These are phyloP conservation scores for Wallacemonas sp. DNA, from an alignment of 208 protist genomes.

Conservation along the genomic window DNA sequence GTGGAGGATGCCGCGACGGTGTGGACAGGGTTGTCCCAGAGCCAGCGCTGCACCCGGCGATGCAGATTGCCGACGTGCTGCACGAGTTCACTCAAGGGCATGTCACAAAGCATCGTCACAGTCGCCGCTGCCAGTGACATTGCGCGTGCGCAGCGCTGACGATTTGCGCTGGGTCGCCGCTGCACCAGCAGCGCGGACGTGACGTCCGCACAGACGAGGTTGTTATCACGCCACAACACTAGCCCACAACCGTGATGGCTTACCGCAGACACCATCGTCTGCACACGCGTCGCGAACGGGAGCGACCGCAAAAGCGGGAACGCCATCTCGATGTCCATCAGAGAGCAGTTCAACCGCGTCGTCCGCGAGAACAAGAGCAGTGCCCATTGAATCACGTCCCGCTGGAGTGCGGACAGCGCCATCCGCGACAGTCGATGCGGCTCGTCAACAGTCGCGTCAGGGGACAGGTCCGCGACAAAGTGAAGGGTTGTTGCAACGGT, in stretches of 20 bases:
- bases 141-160: neutral
- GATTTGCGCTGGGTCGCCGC: conserved; percentile 20
- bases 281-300: neutral
- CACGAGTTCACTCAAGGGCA: neutral
- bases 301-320: conserved; percentile 9
- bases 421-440: neutral
- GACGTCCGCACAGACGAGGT: neutral
- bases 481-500: neutral
- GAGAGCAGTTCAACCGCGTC: neutral
- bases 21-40: conserved; percentile 7
- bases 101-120: neutral
- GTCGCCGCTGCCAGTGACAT: neutral
- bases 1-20: neutral
- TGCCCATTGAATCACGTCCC: neutral
- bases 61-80: conserved; percentile 3
- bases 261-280: neutral
- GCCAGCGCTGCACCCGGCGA: conserved; percentile 1
- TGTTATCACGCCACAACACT: conserved; percentile 13
- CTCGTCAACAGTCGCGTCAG: conserved; percentile 1
- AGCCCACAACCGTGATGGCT: neutral
- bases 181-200: conserved; percentile 21
- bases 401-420: neutral
- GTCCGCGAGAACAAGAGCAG: neutral
- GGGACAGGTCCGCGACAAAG: conserved; percentile 3
- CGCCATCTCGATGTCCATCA: neutral